These are phyloP conservation scores for Kurtzmaniella fragi DNA, from an alignment of 805 yeast species.

Conservation along the genomic window DNA sequence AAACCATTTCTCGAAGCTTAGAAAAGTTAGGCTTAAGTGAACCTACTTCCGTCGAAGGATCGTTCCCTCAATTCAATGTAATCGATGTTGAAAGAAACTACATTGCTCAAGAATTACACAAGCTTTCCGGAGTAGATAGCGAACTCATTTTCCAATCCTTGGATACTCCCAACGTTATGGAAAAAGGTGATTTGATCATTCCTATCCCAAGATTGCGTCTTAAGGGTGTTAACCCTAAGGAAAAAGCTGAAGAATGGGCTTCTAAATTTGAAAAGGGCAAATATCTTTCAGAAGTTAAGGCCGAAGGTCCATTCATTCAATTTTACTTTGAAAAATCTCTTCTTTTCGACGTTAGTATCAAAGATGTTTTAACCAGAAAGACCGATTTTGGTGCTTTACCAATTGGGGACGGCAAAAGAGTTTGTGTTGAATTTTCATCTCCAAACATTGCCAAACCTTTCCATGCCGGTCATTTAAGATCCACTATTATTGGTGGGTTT, in stretches of 20 bases:
- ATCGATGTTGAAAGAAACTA: constrained; percentile 87
- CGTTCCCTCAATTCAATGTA: constrained; percentile 74
- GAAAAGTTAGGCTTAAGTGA: constrained; percentile 29
- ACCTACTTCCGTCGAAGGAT: constrained; percentile 49
- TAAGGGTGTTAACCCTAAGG: constrained; percentile 75
- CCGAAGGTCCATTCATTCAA: constrained; percentile 89
- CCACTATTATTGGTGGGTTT: constrained; percentile 97
- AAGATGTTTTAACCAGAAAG: constrained; percentile 59
- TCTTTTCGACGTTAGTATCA: constrained; percentile 63
- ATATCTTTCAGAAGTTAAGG: constrained; percentile 63
- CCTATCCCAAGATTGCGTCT: constrained; percentile 85
- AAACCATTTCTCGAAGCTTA: constrained; percentile 30
- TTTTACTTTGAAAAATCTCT: constrained; percentile 71
- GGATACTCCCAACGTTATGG: constrained; percentile 81
- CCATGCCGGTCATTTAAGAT: constrained; percentile 98
- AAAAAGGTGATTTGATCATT: constrained; percentile 87
- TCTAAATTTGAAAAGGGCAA: constrained; percentile 68
- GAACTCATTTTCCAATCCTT: constrained; percentile 73
- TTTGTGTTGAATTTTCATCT: constrained; percentile 86
- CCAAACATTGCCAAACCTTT: constrained; percentile 99
- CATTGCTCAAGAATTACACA: constrained; percentile 72
- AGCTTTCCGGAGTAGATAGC: constrained; percentile 67
- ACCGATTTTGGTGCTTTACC: constrained; percentile 70
- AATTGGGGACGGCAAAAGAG: constrained; percentile 64
- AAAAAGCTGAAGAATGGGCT: constrained; percentile 72